Conservation (phyloP, 768 basidiomycete species). For the Auricularia cornea region DNA sequence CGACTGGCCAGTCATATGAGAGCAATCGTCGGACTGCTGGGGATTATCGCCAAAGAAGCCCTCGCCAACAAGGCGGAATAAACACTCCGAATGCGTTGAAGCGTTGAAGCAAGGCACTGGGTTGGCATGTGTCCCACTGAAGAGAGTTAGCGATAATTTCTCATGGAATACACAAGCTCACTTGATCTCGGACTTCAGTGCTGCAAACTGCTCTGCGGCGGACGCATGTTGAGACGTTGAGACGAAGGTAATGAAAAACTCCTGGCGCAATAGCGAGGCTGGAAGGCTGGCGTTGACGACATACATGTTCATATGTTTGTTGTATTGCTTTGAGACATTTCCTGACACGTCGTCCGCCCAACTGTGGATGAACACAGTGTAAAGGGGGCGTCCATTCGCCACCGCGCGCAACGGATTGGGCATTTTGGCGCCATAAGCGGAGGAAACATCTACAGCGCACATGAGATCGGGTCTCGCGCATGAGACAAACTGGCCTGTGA, state of each 20-base stretch:
- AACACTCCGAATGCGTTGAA: neutral
- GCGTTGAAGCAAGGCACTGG: constrained; percentile 7
- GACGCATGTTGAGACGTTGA: neutral
- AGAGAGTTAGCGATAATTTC: neutral
- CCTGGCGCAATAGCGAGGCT: neutral
- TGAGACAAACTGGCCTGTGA: no score
- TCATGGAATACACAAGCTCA: neutral
- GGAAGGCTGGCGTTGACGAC: constrained; percentile 4
- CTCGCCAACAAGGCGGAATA: constrained; percentile 1
- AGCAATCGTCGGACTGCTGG: constrained; percentile 13
- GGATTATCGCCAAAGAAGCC: constrained; percentile 14
- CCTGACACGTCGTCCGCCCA: constrained; percentile 10
- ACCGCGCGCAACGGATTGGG: constrained; percentile 4
- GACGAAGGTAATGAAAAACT: constrained; percentile 1
- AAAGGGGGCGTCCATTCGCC: constrained; percentile 2
- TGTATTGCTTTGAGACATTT: constrained; percentile 8
- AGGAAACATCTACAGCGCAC: neutral
- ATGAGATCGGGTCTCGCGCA: neutral
- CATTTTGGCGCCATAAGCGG: neutral
- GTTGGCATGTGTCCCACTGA: constrained; percentile 7
- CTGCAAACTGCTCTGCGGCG: neutral
- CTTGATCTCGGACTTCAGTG: neutral
- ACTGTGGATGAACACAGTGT: neutral
- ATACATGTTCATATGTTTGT: constrained; percentile 5
- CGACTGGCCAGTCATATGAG: constrained; percentile 11